Evolutionary conservation across 148 eudicot genomes (phyloP), one percentile per base, ranked within the genome.

Genomic region (Dysphania ambrosioides): DNA sequence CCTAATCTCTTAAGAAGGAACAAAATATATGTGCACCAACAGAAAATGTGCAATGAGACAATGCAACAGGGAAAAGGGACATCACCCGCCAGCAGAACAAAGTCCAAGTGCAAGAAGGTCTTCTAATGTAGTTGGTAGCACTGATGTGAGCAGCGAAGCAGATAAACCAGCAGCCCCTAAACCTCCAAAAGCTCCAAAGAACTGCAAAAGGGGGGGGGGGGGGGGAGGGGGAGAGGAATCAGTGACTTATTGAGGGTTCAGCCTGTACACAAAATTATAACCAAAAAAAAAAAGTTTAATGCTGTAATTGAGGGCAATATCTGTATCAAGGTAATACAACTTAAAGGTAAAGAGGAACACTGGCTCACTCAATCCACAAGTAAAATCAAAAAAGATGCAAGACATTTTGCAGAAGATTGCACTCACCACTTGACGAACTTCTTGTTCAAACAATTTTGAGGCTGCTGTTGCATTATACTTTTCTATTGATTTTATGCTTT

Each of bases 21-120:
- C 21, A 62, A 47, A 73, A 3, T 27, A 53, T 49, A 19, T 32
- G 68, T 51, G 40, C 66, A 71, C 8, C 8, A 55, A 13, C 24
- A 24, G 51, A 34, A 51, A 53, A 41, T 4, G 34, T 30, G n/a
- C n/a, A 64, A 47, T 18, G 23, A 66, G 40, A 67, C n/a, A 34
- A 11, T 62, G 62, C 41, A 19, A 61, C 60, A 67, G 59, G 72
- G 26, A 41, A 57, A 65, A 67, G 75, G 66, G 18, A 66, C n/a
- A 75, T 67, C 82, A 95, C 97, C 99, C 97, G 82, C 97, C 99
- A 83, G 92, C 93, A 70, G 99, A 92, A 83, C 99, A 95, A 79
- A 95, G 96, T 66, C 91, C 97, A 68, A 95, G 93, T 78, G 99
- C 99, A 71, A 95, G 97, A 84, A 95, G 97, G 79, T 95, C 99